Conservation (phyloP, 148 eudicot species). For the Rhododendron henanense region DNA sequence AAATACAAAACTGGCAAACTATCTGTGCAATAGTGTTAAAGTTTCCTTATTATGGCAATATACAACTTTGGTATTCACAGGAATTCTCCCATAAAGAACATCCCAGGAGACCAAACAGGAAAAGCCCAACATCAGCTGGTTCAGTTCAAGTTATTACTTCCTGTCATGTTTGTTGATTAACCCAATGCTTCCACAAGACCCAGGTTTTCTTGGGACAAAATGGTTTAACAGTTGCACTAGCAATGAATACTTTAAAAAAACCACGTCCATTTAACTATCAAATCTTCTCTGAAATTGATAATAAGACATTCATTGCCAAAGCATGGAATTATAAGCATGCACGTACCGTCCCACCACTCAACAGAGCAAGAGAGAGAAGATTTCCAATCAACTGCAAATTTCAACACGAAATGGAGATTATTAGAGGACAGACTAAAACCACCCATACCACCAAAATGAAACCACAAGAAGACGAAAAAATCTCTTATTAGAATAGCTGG, state of each 20-base stretch:
- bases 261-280: not conserved
- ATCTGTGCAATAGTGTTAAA: not conserved
- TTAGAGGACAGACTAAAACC: not conserved
- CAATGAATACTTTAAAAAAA: not conserved
- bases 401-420: conserved; percentile 7
- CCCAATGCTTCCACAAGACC: not conserved
- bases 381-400: conserved; percentile 78
- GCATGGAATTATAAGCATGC: conserved; percentile 1
- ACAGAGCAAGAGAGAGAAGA: conserved; percentile 64
- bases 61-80: not conserved
- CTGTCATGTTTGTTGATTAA: not conserved
- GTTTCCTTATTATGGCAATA: not conserved
- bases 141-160: not conserved
- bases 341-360: conserved; percentile 68
- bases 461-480: not conserved
- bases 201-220: not conserved
- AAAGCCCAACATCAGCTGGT: not conserved
- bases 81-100: not conserved
- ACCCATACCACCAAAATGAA: not conserved
- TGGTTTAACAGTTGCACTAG: not conserved
- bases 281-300: not conserved
- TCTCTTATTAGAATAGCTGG: not conserved
- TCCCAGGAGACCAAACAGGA: not conserved
- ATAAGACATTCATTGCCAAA: not conserved
- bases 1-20: not conserved